Evolutionary conservation across 1,284 basidiomycete species (phyloP), one percentile per base, ranked within the genome.

Genomic region (Cryptococcus sp.): DNA sequence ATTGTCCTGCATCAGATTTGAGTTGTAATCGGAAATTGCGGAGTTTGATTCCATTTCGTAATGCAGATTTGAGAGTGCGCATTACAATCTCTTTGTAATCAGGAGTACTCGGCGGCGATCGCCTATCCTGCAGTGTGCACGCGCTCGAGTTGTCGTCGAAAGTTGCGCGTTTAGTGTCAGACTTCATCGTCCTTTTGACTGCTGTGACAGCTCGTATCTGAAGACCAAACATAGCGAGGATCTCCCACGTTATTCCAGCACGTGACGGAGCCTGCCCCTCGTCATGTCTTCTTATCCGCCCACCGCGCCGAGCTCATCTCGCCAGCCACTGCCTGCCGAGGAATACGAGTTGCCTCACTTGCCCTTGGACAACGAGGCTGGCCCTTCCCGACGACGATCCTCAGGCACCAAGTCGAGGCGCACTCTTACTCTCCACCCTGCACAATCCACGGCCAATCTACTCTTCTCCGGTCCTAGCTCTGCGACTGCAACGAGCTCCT

Each of bases 341-440:
- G 72, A 71, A 48, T 75, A 66, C 56, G 73, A 73, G 60, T 66
- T 75, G 11, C 56, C 64, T 13, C n/a, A 46, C 48, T 15, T 55
- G 23, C 7, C 52, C 31, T 17, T 15, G 23, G 54, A 51, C 22
- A n/a, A 46, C 39, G 59, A 61, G 47, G 54, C 67, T 17, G 60
- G 61, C 40, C 61, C 63, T 5, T 67, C 67, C 3, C 45, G 56
- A 45, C 57, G 42, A 8, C 64, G 64, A 15, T 47, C 35, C 23
- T 47, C 56, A 3, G 47, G 50, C 20, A 25, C 41, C 11, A 27
- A 25, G 42, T 42, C 60, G 16, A 47, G 42, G 44, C 65, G 72
- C 15, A 73, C 63, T 15, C 54, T 74, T 42, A 76, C 72, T 11
- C 60, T 76, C 0, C 69, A 71, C 49, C 61, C 68, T 1, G 66